Conservation (phyloP, 768 basidiomycete genomes). For the Suillus lakei region DNA sequence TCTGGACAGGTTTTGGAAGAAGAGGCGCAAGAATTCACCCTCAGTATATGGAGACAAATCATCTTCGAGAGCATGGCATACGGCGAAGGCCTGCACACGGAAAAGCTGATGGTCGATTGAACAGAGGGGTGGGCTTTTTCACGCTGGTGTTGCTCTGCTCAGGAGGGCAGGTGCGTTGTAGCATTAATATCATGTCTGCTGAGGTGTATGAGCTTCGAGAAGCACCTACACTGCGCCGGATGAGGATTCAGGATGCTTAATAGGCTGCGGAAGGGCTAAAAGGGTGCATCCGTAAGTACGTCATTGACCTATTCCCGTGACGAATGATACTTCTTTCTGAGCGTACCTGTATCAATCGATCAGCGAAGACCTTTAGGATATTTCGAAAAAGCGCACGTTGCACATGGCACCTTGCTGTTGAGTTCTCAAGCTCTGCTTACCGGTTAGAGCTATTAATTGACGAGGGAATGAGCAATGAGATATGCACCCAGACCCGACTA, state of each 20-base stretch:
- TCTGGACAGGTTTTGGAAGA: constrained; percentile 82
- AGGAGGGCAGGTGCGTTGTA: constrained; percentile 65
- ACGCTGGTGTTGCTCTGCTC: constrained; percentile 30
- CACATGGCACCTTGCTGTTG: constrained; percentile 21
- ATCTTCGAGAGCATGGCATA: constrained; percentile 96
- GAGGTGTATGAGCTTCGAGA: constrained; percentile 44
- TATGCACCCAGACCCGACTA: neutral
- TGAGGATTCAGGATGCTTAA: constrained; percentile 14
- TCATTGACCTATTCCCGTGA: constrained; percentile 49
- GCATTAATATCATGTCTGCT: constrained; percentile 46
- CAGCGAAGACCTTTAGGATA: constrained; percentile 5
- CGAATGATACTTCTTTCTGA: constrained; percentile 42
- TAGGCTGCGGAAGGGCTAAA: constrained; percentile 9
- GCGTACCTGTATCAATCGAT: constrained; percentile 17
- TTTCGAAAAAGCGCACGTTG: neutral
- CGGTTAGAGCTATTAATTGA: neutral
- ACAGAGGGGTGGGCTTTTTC: constrained; percentile 18
- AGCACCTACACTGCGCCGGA: constrained; percentile 22
- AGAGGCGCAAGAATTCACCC: constrained; percentile 80
- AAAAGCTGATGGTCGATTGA: constrained; percentile 79
- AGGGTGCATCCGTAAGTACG: constrained; percentile 57
- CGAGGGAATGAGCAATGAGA: constrained; percentile 6
- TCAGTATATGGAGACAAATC: constrained; percentile 87
- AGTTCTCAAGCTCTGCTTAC: constrained; percentile 23
- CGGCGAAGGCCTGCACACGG: constrained; percentile 86